Evolutionary conservation across 2,329 filamentous ascomycete genomes (phyloP).

Genomic region (Penicillium glabrum): DNA sequence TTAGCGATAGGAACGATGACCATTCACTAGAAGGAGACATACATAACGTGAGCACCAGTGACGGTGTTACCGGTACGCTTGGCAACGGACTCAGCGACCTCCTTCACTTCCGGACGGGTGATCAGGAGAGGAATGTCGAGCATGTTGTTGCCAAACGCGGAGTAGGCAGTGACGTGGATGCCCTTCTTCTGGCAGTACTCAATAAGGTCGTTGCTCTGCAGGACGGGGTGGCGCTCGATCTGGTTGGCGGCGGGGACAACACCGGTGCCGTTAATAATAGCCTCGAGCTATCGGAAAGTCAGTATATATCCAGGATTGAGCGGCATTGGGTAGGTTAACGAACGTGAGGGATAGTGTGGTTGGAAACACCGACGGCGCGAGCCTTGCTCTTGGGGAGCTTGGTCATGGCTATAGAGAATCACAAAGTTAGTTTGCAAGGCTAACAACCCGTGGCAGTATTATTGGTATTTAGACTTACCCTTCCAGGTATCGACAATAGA

Average conservation of each 20-base stretch:
- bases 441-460: background rate
- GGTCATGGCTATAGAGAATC: constrained; percentile 37
- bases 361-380: constrained; percentile 44
- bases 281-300: constrained; percentile 45
- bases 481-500: constrained; percentile 46
- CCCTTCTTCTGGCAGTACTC: constrained; percentile 57
- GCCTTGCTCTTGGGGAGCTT: constrained; percentile 44
- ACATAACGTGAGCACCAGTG: constrained; percentile 39
- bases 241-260: constrained; percentile 67
- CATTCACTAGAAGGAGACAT: constrained; percentile 5
- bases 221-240: constrained; percentile 68
- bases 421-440: background rate
- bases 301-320: background rate
- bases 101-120: constrained; percentile 61
- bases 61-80: constrained; percentile 35
- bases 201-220: constrained; percentile 61
- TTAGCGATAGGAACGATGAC: constrained; percentile 2
- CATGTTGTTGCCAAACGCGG: constrained; percentile 60
- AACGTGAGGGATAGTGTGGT: constrained; percentile 41
- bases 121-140: constrained; percentile 64
- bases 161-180: constrained; percentile 65
- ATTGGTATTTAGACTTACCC: constrained; percentile 21
- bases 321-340: constrained; percentile 2
- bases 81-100: constrained; percentile 61
- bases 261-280: constrained; percentile 53